These are phyloP conservation scores for Cyclotella baltica DNA, from an alignment of 108 stramenopile species.

Conservation along the genomic window DNA sequence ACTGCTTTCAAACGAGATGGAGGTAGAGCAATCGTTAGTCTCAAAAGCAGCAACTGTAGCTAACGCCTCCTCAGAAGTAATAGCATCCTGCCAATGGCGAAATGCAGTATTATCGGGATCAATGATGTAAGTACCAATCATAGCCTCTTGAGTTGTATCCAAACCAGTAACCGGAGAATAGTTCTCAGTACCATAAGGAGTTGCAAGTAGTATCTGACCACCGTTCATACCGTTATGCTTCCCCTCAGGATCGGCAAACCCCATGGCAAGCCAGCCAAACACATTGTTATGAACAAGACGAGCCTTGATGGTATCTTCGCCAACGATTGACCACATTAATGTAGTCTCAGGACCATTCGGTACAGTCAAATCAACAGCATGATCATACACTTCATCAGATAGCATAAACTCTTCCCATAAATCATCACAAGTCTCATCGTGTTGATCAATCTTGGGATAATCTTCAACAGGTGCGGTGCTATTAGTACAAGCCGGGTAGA, in stretches of 20 bases:
- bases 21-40: conserved; percentile 64
- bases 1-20: conserved; percentile 60
- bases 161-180: conserved; percentile 56
- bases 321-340: conserved; percentile 58
- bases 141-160: conserved; percentile 30
- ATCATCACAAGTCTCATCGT: conserved; percentile 39
- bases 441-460: conserved; percentile 38
- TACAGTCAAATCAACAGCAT: conserved; percentile 23
- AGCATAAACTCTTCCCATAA: conserved; percentile 39
- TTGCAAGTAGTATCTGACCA: conserved; percentile 56
- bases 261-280: conserved; percentile 63
- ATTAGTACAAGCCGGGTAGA: conserved; percentile 48
- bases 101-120: conserved; percentile 47
- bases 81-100: conserved; percentile 65
- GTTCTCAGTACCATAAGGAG: conserved; percentile 44
- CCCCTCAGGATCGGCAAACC: conserved; percentile 50
- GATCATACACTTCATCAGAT: conserved; percentile 21
- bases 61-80: conserved; percentile 28
- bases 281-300: conserved; percentile 58
- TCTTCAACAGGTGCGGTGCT: conserved; percentile 30
- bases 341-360: conserved; percentile 34
- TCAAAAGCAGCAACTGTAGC: conserved; percentile 22
- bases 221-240: conserved; percentile 62
- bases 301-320: conserved; percentile 48
- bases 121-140: conserved; percentile 59